Conservation (phyloP, 23 red algal species). For the Gracilaria caudata region DNA sequence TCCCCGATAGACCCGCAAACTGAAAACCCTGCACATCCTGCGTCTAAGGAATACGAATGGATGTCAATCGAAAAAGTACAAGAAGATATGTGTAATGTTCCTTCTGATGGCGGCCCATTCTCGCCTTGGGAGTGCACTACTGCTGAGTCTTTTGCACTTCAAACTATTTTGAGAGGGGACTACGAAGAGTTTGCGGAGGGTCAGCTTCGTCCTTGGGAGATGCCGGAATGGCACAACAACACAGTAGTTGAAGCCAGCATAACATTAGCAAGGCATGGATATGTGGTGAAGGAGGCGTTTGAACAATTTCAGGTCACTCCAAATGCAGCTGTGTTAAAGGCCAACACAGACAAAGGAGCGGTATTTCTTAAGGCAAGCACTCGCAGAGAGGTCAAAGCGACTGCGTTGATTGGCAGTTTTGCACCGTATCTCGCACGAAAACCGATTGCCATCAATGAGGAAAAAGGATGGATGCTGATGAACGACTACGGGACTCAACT, state of each 20-base stretch:
- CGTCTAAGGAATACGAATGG: not conserved
- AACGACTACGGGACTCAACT: slow-evolving; percentile 6
- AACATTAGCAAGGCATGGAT: too few species aligned
- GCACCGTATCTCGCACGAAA: slow-evolving; percentile 20
- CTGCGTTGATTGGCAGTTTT: not conserved
- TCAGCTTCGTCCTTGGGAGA: too few species aligned
- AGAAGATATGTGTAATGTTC: too few species aligned
- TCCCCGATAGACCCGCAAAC: not conserved
- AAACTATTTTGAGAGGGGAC: too few species aligned
- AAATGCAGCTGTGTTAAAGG: not conserved
- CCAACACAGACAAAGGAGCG: not conserved
- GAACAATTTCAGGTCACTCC: not conserved
- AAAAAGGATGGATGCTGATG: slow-evolving; percentile 15
- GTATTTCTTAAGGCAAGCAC: not conserved
- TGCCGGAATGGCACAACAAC: too few species aligned
- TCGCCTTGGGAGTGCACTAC: too few species aligned
- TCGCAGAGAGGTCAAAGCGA: not conserved
- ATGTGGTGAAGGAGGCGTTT: too few species aligned
- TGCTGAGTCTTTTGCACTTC: too few species aligned
- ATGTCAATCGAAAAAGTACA: not conserved
- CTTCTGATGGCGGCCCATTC: too few species aligned
- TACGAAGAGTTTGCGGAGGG: too few species aligned
- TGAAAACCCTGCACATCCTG: not conserved
- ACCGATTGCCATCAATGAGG: slow-evolving; percentile 4
- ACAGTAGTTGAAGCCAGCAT: too few species aligned